Evolutionary conservation across 495 filamentous ascomycete genomes (phyloP), one percentile per base, ranked within the genome.

Genomic region (Sordaria brevicollis): DNA sequence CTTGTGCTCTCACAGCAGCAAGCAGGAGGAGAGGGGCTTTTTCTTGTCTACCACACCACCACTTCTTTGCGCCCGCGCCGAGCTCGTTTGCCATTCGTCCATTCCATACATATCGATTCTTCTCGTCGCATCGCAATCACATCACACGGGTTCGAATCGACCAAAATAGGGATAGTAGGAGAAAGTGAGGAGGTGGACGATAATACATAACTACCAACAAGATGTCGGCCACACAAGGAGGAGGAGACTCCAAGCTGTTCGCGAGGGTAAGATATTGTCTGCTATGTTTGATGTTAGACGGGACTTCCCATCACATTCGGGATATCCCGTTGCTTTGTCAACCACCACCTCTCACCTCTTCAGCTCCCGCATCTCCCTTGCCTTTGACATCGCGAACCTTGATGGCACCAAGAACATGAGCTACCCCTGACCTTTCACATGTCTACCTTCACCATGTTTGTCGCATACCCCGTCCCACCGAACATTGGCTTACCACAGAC

Each of bases 231-330:
- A 87, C 90, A 62, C 83, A 81, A 68, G 85, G 87, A 80, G 92
- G 91, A 81, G 92, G 93, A 81, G 95, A 99, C 88, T 96, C 95
- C 83, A 97, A 97, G 87, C 89, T 99, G 83, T 99, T 99, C 86
- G 94, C 96, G 74, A 90, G 96, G 83, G 95, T 99, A 94, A 80
- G 93, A 91, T 71, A 72, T 35, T 74, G 71, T 70, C 65, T 70
- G 69, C 66, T 66, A 13, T 72, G 25, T 66, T 68, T 33, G n/a
- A 4, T 17, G 34, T 67, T 67, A 10, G 41, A 35, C 21, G 34
- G n/a, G 34, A 66, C 41, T 39, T 62, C 35, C 13, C 35, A 66
- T 33, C 34, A 19, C 25, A 5, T 37, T 62, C 65, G 43, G 67
- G 34, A 57, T 19, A 65, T 65, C 33, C 57, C 68, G 29, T 57